Evolutionary conservation across 495 filamentous ascomycete genomes (phyloP), one percentile per base, ranked within the genome.

Genomic region (Talaromyces stipitatus): DNA sequence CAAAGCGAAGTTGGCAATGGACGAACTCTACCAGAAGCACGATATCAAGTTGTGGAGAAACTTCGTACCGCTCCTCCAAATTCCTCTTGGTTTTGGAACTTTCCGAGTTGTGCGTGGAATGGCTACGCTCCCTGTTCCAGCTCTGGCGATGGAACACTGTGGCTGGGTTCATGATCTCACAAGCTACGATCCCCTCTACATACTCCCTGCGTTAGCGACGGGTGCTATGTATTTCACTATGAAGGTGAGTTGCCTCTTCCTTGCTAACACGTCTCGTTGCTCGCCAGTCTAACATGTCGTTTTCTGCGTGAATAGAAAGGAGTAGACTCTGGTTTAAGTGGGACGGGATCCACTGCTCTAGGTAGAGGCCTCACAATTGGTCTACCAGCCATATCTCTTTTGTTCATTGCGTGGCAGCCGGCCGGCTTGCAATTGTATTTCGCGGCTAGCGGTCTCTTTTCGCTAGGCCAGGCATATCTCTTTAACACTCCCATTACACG

Each of bases 91-190:
- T 33, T 89, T 82, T 63, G 89, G 92, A 57, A 85, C 85, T 57
- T 97, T 90, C 73, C 80, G 89, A 55, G 72, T 91, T n/a, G 59
- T 91, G 56, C 73, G 81, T 26, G 85, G 74, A 50, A 96, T 96
- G 91, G 66, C 84, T 2, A 59, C 68, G 16, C 66, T 98, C 24
- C 92, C 94, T 1, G 89, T 96, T 5, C 91, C 92, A 0, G 87
- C 81, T 1, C 60, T 97, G 55, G 77, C 86, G 55, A 71, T 69
- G 8, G 91, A 87, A 28, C 84, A 88, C 2, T 57, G 84, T 6
- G 69, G 79, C 11, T 97, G 95, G 95, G 81, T 97, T 60, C 70
- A 70, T 4, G 87, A 99, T 64, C 71, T 99, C 55, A 88, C 92
- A 1, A 66, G 87, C 10, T 54, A 80, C 1, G 94, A 99, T 68